phyloP scores from a whole-genome alignment of 495 filamentous ascomycete genomes.

The Xylaria intraflava region DNA sequence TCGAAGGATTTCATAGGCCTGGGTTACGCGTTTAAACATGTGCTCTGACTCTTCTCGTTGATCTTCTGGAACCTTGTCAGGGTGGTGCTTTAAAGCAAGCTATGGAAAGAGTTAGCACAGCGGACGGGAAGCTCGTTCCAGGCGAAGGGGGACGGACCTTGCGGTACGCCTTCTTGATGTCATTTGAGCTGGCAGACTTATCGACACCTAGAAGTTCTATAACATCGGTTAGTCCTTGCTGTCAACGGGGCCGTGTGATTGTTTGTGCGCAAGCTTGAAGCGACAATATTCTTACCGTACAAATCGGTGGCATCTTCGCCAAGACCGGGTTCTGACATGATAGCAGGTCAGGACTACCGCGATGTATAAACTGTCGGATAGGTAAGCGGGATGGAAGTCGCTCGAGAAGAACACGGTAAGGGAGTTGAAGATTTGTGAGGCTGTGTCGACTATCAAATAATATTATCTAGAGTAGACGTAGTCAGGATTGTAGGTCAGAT shows the following conservation, averaged over 20 bases:
- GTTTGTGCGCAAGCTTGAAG: not conserved
- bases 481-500: too few relatives aligned
- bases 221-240: constrained; percentile 12
- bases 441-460: too few relatives aligned
- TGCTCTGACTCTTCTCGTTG: constrained; percentile 77
- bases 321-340: constrained; percentile 33
- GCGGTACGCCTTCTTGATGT: constrained; percentile 96
- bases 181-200: constrained; percentile 62
- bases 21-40: constrained; percentile 82
- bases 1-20: constrained; percentile 95
- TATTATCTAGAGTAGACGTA: too few relatives aligned
- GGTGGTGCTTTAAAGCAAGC: constrained; percentile 84
- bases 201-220: constrained; percentile 70
- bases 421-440: constrained; percentile 10
- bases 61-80: constrained; percentile 89
- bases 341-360: not conserved
- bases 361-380: constrained; percentile 7
- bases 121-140: not conserved
- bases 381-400: constrained; percentile 3
- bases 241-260: not conserved
- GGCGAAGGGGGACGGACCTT: constrained; percentile 53
- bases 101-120: constrained; percentile 32
- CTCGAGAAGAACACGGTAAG: constrained; percentile 12
- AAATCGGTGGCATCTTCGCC: constrained; percentile 53
- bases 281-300: constrained; percentile 48